Conservation (phyloP, 2,329 filamentous ascomycete species). For the Akanthomyces dipterigenus region DNA sequence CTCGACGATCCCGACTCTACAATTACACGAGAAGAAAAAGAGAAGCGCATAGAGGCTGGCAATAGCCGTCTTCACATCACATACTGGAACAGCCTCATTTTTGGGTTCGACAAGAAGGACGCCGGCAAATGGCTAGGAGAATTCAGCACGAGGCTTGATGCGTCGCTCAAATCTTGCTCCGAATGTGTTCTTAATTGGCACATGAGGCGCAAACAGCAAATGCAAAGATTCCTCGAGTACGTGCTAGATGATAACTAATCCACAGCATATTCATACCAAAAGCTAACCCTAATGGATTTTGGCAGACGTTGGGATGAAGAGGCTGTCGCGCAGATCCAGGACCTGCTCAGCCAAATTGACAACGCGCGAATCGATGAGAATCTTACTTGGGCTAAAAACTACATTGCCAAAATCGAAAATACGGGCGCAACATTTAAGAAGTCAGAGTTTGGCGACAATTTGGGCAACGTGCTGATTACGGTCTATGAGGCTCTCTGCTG, state of each 20-base stretch:
- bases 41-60: constrained; percentile 46
- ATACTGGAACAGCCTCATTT: constrained; percentile 61
- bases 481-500: constrained; percentile 87
- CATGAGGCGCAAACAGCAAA: constrained; percentile 55
- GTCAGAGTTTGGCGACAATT: constrained; percentile 37
- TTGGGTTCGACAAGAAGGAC: constrained; percentile 58
- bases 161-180: constrained; percentile 57
- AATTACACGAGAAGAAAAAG: constrained; percentile 45
- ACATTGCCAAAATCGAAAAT: constrained; percentile 46
- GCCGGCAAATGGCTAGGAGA: constrained; percentile 53
- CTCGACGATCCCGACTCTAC: constrained; percentile 43
- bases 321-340: constrained; percentile 43
- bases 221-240: constrained; percentile 57
- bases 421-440: constrained; percentile 41
- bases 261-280: constrained; percentile 17
- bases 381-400: constrained; percentile 47
- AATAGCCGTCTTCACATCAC: constrained; percentile 52
- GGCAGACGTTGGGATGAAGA: constrained; percentile 41
- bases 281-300: background rate
- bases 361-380: constrained; percentile 55
- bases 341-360: constrained; percentile 53
- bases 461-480: constrained; percentile 61
- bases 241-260: constrained; percentile 20
- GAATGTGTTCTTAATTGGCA: constrained; percentile 70
- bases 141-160: constrained; percentile 51